A percentile compares a stretch with the other conserved stretches of the same genome.
Conservation (phyloP, 257 asterid species). For the Plantago ovata region DNA sequence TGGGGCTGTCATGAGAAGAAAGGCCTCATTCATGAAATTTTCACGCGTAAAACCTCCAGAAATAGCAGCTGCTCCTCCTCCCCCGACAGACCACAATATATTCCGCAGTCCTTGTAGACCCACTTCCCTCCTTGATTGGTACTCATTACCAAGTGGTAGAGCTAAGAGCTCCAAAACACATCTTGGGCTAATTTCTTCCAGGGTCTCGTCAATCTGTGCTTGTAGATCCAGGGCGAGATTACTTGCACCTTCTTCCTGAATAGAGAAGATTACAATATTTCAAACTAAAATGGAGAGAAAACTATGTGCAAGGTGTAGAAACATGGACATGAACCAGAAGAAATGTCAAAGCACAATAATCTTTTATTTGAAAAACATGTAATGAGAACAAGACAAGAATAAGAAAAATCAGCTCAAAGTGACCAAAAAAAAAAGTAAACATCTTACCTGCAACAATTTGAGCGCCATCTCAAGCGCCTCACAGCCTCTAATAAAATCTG, state of each 20-base stretch:
- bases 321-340: too few relatives aligned
- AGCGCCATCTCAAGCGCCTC: constrained; percentile 92
- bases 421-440: constrained; percentile 10
- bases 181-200: constrained; percentile 85
- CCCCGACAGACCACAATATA: constrained; percentile 97
- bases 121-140: constrained; percentile 63
- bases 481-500: constrained; percentile 79
- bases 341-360: too few relatives aligned
- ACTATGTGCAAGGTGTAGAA: too few relatives aligned
- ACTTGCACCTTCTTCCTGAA: constrained; percentile 96
- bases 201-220: constrained; percentile 91
- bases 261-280: constrained; percentile 8
- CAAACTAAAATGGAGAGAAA: too few relatives aligned
- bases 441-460: constrained; percentile 75
- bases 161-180: constrained; percentile 81
- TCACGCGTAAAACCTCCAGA: constrained; percentile 94
- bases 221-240: constrained; percentile 87
- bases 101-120: constrained; percentile 96
- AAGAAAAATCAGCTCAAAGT: neutral
- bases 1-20: constrained; percentile 82
- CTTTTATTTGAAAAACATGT: neutral
- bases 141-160: constrained; percentile 74
- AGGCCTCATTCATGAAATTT: constrained; percentile 94
- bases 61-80: constrained; percentile 96
- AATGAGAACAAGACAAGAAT: neutral